Evolutionary conservation across 495 filamentous ascomycete species (phyloP), one percentile per base, ranked within the genome.

Genomic region (Pyronema omphalodes): DNA sequence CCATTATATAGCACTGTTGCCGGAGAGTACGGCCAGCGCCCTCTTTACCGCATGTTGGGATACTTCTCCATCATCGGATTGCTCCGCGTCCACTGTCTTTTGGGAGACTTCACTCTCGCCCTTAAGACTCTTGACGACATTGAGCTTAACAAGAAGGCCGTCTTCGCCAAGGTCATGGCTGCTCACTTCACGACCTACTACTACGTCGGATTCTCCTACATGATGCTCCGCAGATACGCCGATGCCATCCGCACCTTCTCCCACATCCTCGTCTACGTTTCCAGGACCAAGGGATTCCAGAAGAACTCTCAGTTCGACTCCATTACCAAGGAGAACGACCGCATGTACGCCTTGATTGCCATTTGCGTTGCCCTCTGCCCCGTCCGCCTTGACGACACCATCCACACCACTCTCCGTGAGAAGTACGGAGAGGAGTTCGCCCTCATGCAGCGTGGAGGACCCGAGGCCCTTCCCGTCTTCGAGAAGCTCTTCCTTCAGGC

Each of bases 151-250:
- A 96, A 96, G 79, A 96, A 96, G 75, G 89, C 93, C 59, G 95
- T 95, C 84, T 98, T 98, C 69, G 91, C 91, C 57, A 84, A 93
- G 50, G 93, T 96, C 64, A 96, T 96, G 91, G 93, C 91, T 49
- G 91, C 91, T 52, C 93, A 98, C 72, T 96, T 98, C 75, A 95
- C 89, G 49, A 98, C 91, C 56, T 98, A 98, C 77, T 98, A 98
- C 80, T 98, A 96, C 68, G 89, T 96, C 59, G 91, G 91, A 53
- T 96, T 98, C 80, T 93, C 86, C 61, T 98, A 98, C 79, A 96
- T 98, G 91, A 98, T 98, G 91, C 88, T 95, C 85, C 87, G 89
- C 69, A 84, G 91, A 66, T 98, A 98, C 66, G 86, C 85, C 71
- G 91, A 98, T 67, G 91, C 91, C 68, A 94, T 96, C 71, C 86